phyloP scores from a whole-genome alignment of 2,329 filamentous ascomycete genomes.

The Rhinocladiella mackenziei region DNA sequence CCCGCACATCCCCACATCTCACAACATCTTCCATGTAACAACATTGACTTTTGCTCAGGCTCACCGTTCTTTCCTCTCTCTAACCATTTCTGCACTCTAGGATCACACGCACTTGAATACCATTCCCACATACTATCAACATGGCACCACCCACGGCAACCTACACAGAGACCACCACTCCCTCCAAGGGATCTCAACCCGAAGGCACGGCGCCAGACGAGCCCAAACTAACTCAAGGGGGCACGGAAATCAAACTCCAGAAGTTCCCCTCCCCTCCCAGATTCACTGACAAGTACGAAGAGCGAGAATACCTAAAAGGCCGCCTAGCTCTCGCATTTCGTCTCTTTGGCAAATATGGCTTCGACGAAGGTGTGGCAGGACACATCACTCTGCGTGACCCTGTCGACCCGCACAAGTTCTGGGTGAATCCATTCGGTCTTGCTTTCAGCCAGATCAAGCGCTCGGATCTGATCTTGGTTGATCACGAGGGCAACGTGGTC shows the following conservation, averaged over 20 bases:
- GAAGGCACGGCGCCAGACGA: constrained; percentile 25
- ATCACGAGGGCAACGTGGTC: constrained; percentile 39
- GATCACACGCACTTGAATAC: too few species aligned
- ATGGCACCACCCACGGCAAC: constrained; percentile 24
- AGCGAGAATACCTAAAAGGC: constrained; percentile 38
- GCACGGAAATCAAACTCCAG: constrained; percentile 15
- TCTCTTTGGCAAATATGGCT: constrained; percentile 56
- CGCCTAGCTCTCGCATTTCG: constrained; percentile 55
- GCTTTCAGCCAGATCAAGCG: constrained; percentile 36
- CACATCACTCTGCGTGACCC: constrained; percentile 56
- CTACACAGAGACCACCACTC: constrained; percentile 19
- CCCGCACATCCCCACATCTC: too few species aligned
- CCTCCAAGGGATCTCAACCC: constrained; percentile 21
- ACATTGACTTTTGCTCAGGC: too few species aligned
- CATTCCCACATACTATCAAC: not conserved
- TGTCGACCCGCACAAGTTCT: constrained; percentile 51
- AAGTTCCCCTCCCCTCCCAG: constrained; percentile 31
- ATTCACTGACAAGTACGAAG: constrained; percentile 33
- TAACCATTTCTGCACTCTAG: too few species aligned
- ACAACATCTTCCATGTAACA: too few species aligned
- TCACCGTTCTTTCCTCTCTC: not conserved
- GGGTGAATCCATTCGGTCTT: constrained; percentile 35
- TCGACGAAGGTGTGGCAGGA: constrained; percentile 58
- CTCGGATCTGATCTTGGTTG: constrained; percentile 41
- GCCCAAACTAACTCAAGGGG: constrained; percentile 14